Conservation (phyloP, 148 eudicot species). For the Chenopodium berlandieri region DNA sequence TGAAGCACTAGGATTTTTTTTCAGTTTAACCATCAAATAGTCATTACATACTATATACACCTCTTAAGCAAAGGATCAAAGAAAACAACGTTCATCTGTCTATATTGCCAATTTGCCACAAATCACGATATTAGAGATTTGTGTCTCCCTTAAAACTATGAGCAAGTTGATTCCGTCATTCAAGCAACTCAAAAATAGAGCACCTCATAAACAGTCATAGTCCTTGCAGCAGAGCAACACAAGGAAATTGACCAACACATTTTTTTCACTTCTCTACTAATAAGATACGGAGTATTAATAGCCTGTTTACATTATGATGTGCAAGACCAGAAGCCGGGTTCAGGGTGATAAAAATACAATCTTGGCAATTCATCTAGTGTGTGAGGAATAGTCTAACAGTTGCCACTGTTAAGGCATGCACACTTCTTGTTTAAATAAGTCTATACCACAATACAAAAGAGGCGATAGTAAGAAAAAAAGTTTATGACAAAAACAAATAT, state of each 20-base stretch:
- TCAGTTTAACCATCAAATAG: too few species aligned
- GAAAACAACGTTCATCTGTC: neutral
- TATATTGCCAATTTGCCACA: neutral
- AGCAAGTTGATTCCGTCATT: neutral
- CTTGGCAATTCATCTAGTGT: neutral
- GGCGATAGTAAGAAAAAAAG: too few species aligned
- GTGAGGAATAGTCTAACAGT: neutral
- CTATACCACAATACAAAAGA: neutral
- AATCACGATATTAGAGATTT: neutral
- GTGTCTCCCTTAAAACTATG: neutral
- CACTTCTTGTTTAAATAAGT: neutral
- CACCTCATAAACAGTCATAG: neutral
- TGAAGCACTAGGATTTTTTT: neutral
- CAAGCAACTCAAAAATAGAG: neutral
- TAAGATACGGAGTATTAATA: neutral
- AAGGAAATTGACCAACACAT: neutral
- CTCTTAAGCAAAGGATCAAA: too few species aligned
- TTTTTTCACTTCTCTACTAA: neutral
- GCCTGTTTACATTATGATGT: neutral
- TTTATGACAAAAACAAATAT: too few species aligned
- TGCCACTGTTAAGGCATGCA: neutral
- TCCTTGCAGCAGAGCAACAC: neutral
- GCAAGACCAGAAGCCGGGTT: neutral
- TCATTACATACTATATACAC: too few species aligned
- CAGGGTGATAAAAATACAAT: neutral